These are phyloP conservation scores for Wickerhamiella vanderwaltii DNA, from an alignment of 805 yeast species.

Conservation along the genomic window DNA sequence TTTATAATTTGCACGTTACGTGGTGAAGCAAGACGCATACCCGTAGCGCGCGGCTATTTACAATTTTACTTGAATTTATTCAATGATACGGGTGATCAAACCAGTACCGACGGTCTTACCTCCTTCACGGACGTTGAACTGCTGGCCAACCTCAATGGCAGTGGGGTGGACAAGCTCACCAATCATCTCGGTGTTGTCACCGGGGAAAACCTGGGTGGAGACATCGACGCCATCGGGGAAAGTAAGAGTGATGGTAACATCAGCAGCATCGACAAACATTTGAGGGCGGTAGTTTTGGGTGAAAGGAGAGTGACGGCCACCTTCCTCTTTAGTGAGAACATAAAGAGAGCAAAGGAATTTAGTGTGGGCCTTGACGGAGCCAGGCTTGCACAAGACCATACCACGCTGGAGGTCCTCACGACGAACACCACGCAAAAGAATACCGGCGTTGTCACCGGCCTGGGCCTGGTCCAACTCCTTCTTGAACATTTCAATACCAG, in stretches of 20 bases:
- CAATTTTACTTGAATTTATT: constrained; percentile 20
- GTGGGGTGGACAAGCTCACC: constrained; percentile 82
- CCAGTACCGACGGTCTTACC: constrained; percentile 99
- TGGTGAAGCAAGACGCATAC: no score
- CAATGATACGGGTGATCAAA: constrained; percentile 82
- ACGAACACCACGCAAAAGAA: constrained; percentile 93
- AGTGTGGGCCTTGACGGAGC: constrained; percentile 81
- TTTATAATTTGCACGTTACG: no score
- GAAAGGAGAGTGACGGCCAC: constrained; percentile 98
- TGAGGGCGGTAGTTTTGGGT: constrained; percentile 97
- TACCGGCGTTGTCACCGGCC: constrained; percentile 99
- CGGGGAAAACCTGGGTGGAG: constrained; percentile 88
- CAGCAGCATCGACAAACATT: constrained; percentile 91
- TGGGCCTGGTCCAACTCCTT: constrained; percentile 94
- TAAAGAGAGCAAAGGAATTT: constrained; percentile 89
- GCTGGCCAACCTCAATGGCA: constrained; percentile 90
- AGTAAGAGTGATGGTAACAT: constrained; percentile 77
- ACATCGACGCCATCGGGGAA: constrained; percentile 84
- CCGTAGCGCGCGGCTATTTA: no score
- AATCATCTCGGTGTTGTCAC: constrained; percentile 96
- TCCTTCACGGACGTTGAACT: constrained; percentile 99
- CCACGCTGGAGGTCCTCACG: constrained; percentile 96
- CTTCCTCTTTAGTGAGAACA: constrained; percentile 90
- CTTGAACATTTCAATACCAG: constrained; percentile 99
- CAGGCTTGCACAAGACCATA: constrained; percentile 93